Percentiles rank a stretch among this genome's conserved stretches.
Evolutionary conservation across 2,329 filamentous ascomycete species (phyloP).

Genomic region (Cladorrhinum sp.): DNA sequence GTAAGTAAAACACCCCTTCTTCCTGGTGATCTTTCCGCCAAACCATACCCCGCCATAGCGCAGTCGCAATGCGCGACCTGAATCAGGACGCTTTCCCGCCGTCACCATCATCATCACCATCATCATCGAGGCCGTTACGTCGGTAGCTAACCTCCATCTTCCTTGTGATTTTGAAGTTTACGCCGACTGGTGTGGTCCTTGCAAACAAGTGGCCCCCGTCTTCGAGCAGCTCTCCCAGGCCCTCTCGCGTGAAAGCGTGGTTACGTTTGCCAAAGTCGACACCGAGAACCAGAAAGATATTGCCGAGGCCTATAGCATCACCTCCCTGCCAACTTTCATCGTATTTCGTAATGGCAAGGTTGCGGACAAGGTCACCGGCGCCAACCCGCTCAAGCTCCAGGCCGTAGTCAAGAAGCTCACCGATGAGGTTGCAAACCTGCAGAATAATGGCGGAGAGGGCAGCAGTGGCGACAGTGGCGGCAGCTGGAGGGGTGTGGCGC

Average conservation of each 20-base stretch:
- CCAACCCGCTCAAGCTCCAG: conserved; percentile 68
- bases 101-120: neutral
- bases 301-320: conserved; percentile 68
- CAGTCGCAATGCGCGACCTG: neutral
- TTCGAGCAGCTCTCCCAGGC: conserved; percentile 73
- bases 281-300: conserved; percentile 74
- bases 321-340: conserved; percentile 85
- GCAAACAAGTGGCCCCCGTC: conserved; percentile 77
- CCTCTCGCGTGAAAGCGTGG: conserved; percentile 66
- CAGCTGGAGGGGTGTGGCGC: conserved; percentile 68
- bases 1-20: conserved; percentile 54
- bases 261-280: conserved; percentile 87
- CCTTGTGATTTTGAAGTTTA: conserved; percentile 59
- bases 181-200: conserved; percentile 81
- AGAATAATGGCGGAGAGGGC: conserved; percentile 47
- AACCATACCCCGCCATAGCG: conserved; percentile 22
- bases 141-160: neutral
- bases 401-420: conserved; percentile 68
- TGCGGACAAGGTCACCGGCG: conserved; percentile 68
- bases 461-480: conserved; percentile 40
- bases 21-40: neutral
- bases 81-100: neutral
- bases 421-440: conserved; percentile 58
- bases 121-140: neutral
- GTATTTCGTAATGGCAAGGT: conserved; percentile 72